phyloP scores from a whole-genome alignment of 306 rosid species.

The Arachis stenosperma region DNA sequence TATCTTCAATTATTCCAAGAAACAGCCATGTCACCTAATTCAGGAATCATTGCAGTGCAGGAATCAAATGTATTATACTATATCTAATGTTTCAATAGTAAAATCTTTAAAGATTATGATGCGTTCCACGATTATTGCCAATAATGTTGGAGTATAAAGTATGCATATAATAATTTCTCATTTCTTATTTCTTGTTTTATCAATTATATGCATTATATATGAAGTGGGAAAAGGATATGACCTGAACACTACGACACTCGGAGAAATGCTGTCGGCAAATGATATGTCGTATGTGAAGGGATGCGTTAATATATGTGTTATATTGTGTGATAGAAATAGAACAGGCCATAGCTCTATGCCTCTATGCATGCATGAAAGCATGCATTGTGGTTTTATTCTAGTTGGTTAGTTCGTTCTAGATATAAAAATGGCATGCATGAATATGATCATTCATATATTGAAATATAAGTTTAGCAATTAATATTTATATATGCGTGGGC shows the following conservation, averaged over 20 bases:
- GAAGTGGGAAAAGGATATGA: conserved; percentile 18
- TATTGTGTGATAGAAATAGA: background rate
- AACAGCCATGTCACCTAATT: conserved; percentile 10
- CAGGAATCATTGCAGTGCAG: conserved; percentile 15
- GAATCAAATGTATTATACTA: background rate
- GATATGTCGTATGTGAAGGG: conserved; percentile 28
- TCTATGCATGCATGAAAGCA: conserved; percentile 23
- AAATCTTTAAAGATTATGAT: conserved; percentile 15
- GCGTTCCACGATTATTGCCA: conserved; percentile 19
- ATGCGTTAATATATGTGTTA: conserved; percentile 14
- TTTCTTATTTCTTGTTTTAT: background rate
- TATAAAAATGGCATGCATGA: conserved; percentile 27
- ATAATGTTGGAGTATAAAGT: background rate
- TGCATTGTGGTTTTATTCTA: conserved; percentile 32
- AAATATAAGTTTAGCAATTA: no score
- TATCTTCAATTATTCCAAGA: background rate
- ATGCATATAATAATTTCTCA: background rate
- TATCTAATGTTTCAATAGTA: background rate
- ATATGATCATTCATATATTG: conserved; percentile 6
- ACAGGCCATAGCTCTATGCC: background rate
- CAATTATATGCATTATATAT: no score
- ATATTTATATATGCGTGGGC: conserved; percentile 4
- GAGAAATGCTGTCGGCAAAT: conserved; percentile 37
- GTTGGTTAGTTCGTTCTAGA: no score
- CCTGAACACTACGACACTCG: conserved; percentile 34